Conservation (phyloP, 2,329 filamentous ascomycete genomes). For the Fusarium penzigii region DNA sequence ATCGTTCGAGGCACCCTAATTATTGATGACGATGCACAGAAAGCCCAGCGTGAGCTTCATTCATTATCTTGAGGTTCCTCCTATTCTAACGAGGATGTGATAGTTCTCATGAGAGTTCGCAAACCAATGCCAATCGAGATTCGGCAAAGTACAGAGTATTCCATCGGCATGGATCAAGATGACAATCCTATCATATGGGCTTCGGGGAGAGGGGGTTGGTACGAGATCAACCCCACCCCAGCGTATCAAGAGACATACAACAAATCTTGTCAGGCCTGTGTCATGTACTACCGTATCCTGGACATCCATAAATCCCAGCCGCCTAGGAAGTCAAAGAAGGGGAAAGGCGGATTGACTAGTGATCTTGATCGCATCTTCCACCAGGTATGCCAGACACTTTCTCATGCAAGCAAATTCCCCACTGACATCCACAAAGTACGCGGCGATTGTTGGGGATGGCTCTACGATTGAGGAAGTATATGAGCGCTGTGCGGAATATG, state of each 20-base stretch:
- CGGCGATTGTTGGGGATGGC: constrained; percentile 53
- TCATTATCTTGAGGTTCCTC: neutral
- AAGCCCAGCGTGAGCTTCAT: constrained; percentile 36
- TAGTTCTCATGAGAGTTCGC: constrained; percentile 36
- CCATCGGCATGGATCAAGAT: constrained; percentile 53
- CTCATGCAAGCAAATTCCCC: neutral
- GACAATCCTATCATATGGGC: constrained; percentile 66
- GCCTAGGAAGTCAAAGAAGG: constrained; percentile 32
- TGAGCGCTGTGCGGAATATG: constrained; percentile 48
- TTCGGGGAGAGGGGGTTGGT: constrained; percentile 61
- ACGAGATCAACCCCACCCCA: constrained; percentile 61
- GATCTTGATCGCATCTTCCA: constrained; percentile 35
- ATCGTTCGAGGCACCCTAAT: constrained; percentile 61
- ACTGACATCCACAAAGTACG: constrained; percentile 42
- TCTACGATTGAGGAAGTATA: constrained; percentile 51
- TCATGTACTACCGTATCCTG: constrained; percentile 63
- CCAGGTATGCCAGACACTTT: constrained; percentile 22
- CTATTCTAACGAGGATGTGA: constrained; percentile 12
- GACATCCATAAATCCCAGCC: constrained; percentile 51
- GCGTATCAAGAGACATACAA: constrained; percentile 58
- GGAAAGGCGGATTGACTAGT: constrained; percentile 31
- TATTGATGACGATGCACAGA: constrained; percentile 45
- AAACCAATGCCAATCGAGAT: constrained; percentile 52
- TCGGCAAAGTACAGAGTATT: constrained; percentile 48
- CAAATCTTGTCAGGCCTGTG: constrained; percentile 63